These are phyloP conservation scores for Pythium periplocum DNA, from an alignment of 352 stramenopile species.

Conservation along the genomic window DNA sequence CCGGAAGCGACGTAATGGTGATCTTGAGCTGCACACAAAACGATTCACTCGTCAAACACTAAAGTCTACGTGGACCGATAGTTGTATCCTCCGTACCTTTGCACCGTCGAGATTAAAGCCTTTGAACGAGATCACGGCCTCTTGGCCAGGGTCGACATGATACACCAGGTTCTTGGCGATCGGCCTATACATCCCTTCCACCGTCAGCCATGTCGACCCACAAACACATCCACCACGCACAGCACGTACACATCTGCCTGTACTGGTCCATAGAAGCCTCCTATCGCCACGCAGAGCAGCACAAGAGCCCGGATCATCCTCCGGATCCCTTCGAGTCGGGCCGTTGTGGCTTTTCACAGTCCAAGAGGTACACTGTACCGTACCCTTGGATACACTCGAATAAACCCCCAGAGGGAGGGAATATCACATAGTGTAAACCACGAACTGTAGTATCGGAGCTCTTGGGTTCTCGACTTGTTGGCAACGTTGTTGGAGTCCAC, in stretches of 20 bases:
- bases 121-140: slow-evolving; percentile 78
- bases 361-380: too few relatives aligned
- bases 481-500: too few relatives aligned
- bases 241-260: neutral
- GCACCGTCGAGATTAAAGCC: slow-evolving; percentile 63
- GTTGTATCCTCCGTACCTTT: slow-evolving; percentile 21
- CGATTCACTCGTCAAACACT: neutral
- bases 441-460: too few relatives aligned
- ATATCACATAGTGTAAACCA: too few relatives aligned
- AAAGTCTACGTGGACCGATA: neutral
- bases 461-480: too few relatives aligned
- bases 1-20: slow-evolving; percentile 81
- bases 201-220: neutral
- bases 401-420: too few relatives aligned
- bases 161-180: slow-evolving; percentile 72
- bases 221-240: neutral
- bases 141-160: slow-evolving; percentile 58
- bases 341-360: too few relatives aligned
- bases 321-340: too few relatives aligned
- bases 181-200: slow-evolving; percentile 19
- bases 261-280: neutral
- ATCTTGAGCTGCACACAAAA: slow-evolving; percentile 37
- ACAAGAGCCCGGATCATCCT: too few relatives aligned
- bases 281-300: too few relatives aligned
- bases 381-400: too few relatives aligned